Base-by-base conservation (phyloP, 164 flowering plant species). In the Houttuynia cordata region DNA sequence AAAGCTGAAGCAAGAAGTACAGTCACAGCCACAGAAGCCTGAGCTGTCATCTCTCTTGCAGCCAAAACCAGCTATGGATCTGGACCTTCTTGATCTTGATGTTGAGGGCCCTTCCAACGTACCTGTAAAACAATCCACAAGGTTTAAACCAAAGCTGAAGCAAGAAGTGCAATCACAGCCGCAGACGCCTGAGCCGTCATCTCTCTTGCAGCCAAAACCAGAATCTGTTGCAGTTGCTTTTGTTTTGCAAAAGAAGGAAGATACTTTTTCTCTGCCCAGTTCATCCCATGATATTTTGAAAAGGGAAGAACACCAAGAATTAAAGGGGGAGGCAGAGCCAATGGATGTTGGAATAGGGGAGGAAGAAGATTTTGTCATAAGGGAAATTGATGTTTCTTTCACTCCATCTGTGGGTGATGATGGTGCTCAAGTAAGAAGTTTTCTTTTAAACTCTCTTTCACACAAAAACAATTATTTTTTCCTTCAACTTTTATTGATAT, bases 361-460 rank as follows among this genome's bases (percentile, higher is more conserved):
- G n/a, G 59, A 57, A 24, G 57, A 24, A 17, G 59, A 57, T n/a
- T 37, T 19, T 57, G 45, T 57, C 34, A 21, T 57, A 20, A 57
- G 59, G 23, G 59, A 57, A 57, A 57, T 57, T 37, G 59, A 57
- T 37, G 59, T 57, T 10, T 57, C 15, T 37, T 34, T 34, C 21
- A 37, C 42, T 9, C 59, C 59, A 3, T 15, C 59, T 18, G 13
- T 37, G 45, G 21, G 25, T 8, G 59, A 57, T 37, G 45, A 24
- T 15, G 10, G 19, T 37, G 45, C 47, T 39, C 59, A 57, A 39
- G 59, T 57, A 55, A 50, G 49, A 2, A 12, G 12, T 7, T 12
- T 45, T 45, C 12, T 10, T 45, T 4, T 3, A 2, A 45, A 2
- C 49, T 45, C 12, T 7, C 17, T 14, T 45, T 45, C 12, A 12